A percentile compares a stretch with the other conserved stretches of the same genome.
These are phyloP conservation scores for Alternaria solani DNA, from an alignment of 2,329 filamentous ascomycete genomes.

Conservation along the genomic window DNA sequence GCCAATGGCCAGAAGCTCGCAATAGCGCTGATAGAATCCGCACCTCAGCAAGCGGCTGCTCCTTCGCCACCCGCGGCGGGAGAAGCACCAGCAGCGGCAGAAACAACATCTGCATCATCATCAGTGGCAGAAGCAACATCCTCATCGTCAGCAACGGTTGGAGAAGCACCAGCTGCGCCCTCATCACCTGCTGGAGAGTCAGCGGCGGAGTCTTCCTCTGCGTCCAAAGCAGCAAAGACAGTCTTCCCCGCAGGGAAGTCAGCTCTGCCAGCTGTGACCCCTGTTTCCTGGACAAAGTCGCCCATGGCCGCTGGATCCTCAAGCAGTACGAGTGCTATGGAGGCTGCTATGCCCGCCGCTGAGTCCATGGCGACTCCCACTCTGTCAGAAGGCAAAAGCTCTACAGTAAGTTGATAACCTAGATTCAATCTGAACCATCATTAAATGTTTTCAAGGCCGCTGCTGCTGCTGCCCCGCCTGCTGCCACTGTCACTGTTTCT, in stretches of 20 bases:
- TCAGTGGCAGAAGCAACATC: not conserved
- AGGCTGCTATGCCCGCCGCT: not conserved
- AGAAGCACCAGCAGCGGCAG: not conserved
- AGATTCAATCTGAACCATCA: not conserved
- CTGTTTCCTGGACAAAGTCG: slow-evolving; percentile 8
- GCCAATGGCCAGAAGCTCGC: slow-evolving; percentile 15
- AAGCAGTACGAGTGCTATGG: not conserved
- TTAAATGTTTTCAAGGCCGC: not conserved
- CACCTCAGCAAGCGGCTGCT: slow-evolving; percentile 16
- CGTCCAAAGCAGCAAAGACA: slow-evolving; percentile 1
- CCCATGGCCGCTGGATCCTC: slow-evolving; percentile 1
- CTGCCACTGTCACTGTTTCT: slow-evolving; percentile 22
- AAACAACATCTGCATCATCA: not conserved
- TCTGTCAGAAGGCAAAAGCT: slow-evolving; percentile 17
- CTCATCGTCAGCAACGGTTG: not conserved
- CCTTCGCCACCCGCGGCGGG: slow-evolving; percentile 1
- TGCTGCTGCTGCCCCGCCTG: not conserved
- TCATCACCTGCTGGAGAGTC: not conserved
- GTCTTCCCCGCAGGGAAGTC: slow-evolving; percentile 7
- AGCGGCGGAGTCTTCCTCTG: not conserved
- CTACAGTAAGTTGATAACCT: slow-evolving; percentile 20
- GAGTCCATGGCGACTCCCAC: slow-evolving; percentile 6
- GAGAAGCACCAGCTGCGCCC: not conserved
- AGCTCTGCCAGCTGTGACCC: slow-evolving; percentile 13
- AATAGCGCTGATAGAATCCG: slow-evolving; percentile 15